phyloP scores from a whole-genome alignment of 1,284 basidiomycete genomes.

The Polyporus tsugae region DNA sequence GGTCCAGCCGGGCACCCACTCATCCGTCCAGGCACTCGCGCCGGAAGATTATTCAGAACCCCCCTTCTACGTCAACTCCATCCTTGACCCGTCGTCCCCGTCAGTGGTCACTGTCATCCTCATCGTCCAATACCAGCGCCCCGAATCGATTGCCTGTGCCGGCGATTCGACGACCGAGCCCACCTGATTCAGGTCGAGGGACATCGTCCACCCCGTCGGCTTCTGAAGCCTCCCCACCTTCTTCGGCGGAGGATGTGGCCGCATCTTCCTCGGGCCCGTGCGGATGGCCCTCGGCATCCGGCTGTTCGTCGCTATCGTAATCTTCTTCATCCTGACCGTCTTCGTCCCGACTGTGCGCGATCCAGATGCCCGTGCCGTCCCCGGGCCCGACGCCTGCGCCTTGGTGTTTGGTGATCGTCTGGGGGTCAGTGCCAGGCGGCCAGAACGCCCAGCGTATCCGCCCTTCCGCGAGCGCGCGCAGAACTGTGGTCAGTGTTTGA shows the following conservation, averaged over 20 bases:
- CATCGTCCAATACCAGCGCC: slow-evolving; percentile 34
- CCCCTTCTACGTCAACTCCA: slow-evolving; percentile 9
- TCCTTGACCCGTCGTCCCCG: neutral
- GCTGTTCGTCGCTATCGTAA: slow-evolving; percentile 39
- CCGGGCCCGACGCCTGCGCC: slow-evolving; percentile 10
- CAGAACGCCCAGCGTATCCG: slow-evolving; percentile 86
- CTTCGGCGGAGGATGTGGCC: neutral
- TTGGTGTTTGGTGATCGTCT: slow-evolving; percentile 36
- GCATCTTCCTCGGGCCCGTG: slow-evolving; percentile 22
- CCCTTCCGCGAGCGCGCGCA: slow-evolving; percentile 83
- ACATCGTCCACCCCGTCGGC: slow-evolving; percentile 24
- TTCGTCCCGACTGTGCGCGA: slow-evolving; percentile 47
- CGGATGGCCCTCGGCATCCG: slow-evolving; percentile 42
- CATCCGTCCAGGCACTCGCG: neutral
- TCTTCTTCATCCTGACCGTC: slow-evolving; percentile 38
- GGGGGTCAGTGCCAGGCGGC: slow-evolving; percentile 62
- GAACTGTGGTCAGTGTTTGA: slow-evolving; percentile 54
- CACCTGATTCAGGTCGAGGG: neutral
- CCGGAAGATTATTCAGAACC: neutral
- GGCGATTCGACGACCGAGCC: neutral
- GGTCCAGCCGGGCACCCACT: neutral
- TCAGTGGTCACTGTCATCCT: slow-evolving; percentile 12
- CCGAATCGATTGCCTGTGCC: slow-evolving; percentile 32
- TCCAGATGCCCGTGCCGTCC: slow-evolving; percentile 64
- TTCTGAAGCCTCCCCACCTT: slow-evolving; percentile 10